A percentile compares a stretch with the other conserved stretches of the same genome.
Evolutionary conservation across 139 green algal genomes (phyloP).

Genomic region (Coelastrella sp.): DNA sequence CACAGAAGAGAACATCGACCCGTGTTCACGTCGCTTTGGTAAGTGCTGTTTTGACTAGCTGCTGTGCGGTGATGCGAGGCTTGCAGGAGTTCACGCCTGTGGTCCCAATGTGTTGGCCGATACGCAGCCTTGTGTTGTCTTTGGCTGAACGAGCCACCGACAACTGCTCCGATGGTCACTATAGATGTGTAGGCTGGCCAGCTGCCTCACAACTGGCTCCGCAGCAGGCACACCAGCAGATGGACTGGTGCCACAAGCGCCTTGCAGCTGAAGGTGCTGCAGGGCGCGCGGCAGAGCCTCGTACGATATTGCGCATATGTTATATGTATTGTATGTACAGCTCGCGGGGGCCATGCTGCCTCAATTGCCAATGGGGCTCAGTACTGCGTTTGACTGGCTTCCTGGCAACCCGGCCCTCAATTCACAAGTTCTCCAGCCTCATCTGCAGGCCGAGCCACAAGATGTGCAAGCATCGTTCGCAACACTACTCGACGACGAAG

Average conservation of each 20-base stretch:
- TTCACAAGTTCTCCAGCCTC: background rate
- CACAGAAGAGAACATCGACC: background rate
- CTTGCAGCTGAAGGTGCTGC: too few relatives aligned
- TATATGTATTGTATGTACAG: background rate
- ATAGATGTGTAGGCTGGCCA: too few relatives aligned
- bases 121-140: background rate
- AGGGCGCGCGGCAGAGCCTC: too few relatives aligned
- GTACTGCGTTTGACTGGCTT: background rate
- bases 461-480: slow-evolving; percentile 49
- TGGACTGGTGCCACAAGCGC: too few relatives aligned
- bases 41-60: background rate
- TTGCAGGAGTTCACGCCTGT: background rate
- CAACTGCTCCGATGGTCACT: too few relatives aligned
- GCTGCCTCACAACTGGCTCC: background rate
- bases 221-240: background rate
- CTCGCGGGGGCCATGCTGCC: background rate
- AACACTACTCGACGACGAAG: slow-evolving; percentile 52
- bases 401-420: background rate
- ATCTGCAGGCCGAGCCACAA: background rate
- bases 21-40: background rate
- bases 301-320: too few relatives aligned
- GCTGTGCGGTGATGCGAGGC: background rate
- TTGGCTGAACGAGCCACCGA: too few relatives aligned
- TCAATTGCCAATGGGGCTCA: background rate
- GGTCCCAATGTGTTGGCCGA: background rate